phyloP scores from a whole-genome alignment of 768 basidiomycete genomes.

The Trametes cingulata region DNA sequence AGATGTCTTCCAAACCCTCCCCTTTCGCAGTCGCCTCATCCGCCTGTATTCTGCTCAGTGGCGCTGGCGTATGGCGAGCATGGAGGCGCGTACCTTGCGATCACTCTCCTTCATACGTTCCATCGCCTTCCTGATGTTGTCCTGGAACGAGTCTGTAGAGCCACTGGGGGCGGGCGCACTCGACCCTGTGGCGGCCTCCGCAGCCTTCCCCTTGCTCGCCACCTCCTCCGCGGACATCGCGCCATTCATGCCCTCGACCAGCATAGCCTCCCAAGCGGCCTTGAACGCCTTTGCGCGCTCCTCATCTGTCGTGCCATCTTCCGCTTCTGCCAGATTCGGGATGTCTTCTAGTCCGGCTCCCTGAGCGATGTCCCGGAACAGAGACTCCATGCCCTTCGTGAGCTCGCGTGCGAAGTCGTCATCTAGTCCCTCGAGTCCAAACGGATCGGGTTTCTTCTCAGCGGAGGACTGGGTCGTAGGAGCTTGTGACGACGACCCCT shows the following conservation, averaged over 20 bases:
- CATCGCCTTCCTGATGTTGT: slow-evolving; percentile 70
- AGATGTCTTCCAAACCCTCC: slow-evolving; percentile 50
- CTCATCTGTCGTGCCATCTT: slow-evolving; percentile 19
- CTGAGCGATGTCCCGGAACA: slow-evolving; percentile 41
- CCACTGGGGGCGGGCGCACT: background rate
- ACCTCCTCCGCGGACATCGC: slow-evolving; percentile 15
- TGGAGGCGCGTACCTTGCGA: slow-evolving; percentile 1
- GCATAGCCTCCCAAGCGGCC: slow-evolving; percentile 72
- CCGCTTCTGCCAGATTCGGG: slow-evolving; percentile 4
- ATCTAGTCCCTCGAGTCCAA: slow-evolving; percentile 27
- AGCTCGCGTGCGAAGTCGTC: slow-evolving; percentile 43
- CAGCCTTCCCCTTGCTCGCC: slow-evolving; percentile 20
- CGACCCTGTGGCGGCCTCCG: slow-evolving; percentile 12
- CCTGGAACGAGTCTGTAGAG: slow-evolving; percentile 56
- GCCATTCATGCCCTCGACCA: slow-evolving; percentile 62
- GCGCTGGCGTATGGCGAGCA: background rate
- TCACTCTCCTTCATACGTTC: slow-evolving; percentile 73
- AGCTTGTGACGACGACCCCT: slow-evolving; percentile 14
- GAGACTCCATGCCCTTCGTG: slow-evolving; percentile 44
- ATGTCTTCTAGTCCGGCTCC: slow-evolving; percentile 23
- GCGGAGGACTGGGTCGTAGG: slow-evolving; percentile 5
- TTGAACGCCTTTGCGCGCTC: slow-evolving; percentile 45
- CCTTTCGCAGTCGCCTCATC: slow-evolving; percentile 35
- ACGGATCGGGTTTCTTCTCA: slow-evolving; percentile 9
- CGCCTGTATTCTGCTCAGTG: slow-evolving; percentile 14